These are phyloP conservation scores for Cladobotryum protrusum DNA, from an alignment of 2,329 filamentous ascomycete species.

Conservation along the genomic window DNA sequence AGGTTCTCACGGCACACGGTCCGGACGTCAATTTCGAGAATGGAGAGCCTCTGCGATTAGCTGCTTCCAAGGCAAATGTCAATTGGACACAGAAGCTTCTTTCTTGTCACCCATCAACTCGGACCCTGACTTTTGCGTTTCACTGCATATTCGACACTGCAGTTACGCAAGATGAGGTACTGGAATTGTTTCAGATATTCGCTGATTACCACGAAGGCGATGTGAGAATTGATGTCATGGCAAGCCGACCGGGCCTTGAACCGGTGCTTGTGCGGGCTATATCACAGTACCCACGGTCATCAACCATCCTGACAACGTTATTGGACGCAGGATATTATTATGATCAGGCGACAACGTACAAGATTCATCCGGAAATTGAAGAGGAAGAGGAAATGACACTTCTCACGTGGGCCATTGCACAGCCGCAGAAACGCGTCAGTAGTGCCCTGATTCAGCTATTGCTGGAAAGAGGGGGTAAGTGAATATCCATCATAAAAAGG, in stretches of 20 bases:
- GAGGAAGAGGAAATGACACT: conserved; percentile 52
- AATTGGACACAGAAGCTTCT: conserved; percentile 46
- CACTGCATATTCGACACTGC: conserved; percentile 49
- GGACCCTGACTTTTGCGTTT: conserved; percentile 47
- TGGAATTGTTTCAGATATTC: conserved; percentile 47
- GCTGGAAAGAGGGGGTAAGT: conserved; percentile 38
- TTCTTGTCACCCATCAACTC: conserved; percentile 41
- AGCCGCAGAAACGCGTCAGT: conserved; percentile 58
- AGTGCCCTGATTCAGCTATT: conserved; percentile 51
- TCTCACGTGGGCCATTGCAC: conserved; percentile 55
- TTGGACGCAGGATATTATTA: conserved; percentile 55
- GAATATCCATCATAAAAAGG: background rate
- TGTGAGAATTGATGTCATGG: conserved; percentile 45
- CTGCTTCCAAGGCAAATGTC: conserved; percentile 45
- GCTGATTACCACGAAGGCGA: conserved; percentile 43
- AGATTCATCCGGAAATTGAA: conserved; percentile 39
- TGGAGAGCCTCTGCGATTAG: conserved; percentile 48
- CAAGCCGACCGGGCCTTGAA: conserved; percentile 33
- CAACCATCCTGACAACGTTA: conserved; percentile 44
- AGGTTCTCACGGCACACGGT: conserved; percentile 30
- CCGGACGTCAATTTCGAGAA: conserved; percentile 45
- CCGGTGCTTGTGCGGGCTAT: conserved; percentile 49
- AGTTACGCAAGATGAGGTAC: conserved; percentile 42
- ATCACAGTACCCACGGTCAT: conserved; percentile 48
- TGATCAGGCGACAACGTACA: conserved; percentile 43